Conservation (phyloP, 257 asterid genomes). For the Solanum ahanhuiri region DNA sequence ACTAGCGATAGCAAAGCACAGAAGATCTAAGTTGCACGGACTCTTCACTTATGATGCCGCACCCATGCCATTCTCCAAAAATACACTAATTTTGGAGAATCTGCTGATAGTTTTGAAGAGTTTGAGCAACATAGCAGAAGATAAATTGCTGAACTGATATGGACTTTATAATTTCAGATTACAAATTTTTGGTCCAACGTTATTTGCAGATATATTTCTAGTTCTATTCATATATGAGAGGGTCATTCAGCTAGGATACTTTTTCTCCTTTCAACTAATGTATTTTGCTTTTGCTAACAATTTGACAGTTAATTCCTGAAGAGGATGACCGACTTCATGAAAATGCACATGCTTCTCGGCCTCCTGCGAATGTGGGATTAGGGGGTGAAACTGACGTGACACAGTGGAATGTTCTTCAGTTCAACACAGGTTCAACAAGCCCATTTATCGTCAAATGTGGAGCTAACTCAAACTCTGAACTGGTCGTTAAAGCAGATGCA, state of each 20-base stretch:
- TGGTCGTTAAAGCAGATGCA: constrained; percentile 86
- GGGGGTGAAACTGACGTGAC: constrained; percentile 79
- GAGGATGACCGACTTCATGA: constrained; percentile 62
- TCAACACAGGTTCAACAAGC: constrained; percentile 83
- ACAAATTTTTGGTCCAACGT: not conserved
- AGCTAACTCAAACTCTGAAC: constrained; percentile 85
- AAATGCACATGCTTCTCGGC: constrained; percentile 24
- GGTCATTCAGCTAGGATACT: not conserved
- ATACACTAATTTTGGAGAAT: not conserved
- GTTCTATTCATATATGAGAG: not conserved
- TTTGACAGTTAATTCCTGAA: constrained; percentile 57
- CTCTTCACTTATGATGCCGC: not conserved
- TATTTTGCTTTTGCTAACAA: not conserved
- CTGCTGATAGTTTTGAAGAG: not conserved
- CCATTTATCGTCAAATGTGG: constrained; percentile 96
- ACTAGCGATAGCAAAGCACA: not conserved
- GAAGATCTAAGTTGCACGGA: not conserved
- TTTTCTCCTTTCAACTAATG: not conserved
- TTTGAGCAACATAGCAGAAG: not conserved
- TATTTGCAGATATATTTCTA: not conserved
- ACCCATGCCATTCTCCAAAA: not conserved
- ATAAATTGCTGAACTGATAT: not conserved
- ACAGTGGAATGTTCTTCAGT: constrained; percentile 94
- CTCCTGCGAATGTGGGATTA: constrained; percentile 21
- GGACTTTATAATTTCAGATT: not conserved